These are phyloP conservation scores for Candida germanica DNA, from an alignment of 805 yeast genomes.

Conservation along the genomic window DNA sequence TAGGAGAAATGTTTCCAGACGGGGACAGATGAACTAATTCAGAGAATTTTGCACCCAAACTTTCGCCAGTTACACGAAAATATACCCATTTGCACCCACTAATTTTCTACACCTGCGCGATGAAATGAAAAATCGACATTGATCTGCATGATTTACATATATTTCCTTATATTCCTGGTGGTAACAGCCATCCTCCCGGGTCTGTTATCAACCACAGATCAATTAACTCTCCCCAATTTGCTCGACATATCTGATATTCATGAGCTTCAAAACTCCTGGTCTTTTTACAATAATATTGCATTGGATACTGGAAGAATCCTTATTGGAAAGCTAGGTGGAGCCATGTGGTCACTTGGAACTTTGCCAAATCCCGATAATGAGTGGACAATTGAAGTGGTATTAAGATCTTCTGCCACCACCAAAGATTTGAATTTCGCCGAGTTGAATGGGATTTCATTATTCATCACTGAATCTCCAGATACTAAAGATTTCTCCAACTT, in stretches of 20 bases:
- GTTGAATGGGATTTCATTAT: slow-evolving; percentile 57
- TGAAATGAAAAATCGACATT: too few species aligned
- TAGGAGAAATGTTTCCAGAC: slow-evolving; percentile 52
- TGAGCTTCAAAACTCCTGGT: slow-evolving; percentile 30
- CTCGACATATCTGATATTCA: slow-evolving; percentile 20
- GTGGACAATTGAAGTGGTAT: slow-evolving; percentile 60
- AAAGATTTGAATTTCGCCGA: slow-evolving; percentile 24
- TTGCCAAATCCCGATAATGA: slow-evolving; percentile 22
- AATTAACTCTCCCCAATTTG: slow-evolving; percentile 34
- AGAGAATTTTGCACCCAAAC: too few species aligned
- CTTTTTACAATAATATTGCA: slow-evolving; percentile 63
- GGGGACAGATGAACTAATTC: too few species aligned
- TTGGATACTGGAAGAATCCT: slow-evolving; percentile 69
- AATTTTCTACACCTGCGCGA: too few species aligned
- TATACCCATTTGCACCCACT: too few species aligned
- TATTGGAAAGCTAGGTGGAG: slow-evolving; percentile 18
- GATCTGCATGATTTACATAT: too few species aligned
- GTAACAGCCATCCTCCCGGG: not conserved
- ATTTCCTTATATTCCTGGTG: not conserved
- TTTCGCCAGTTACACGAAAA: too few species aligned
- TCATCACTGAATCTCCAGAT: slow-evolving; percentile 26
- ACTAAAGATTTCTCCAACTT: slow-evolving; percentile 23
- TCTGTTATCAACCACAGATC: not conserved
- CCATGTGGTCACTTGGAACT: slow-evolving; percentile 19
- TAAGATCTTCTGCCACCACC: slow-evolving; percentile 54